Conservation (phyloP, 805 yeast genomes). For the Barnettozyma pratensis region DNA sequence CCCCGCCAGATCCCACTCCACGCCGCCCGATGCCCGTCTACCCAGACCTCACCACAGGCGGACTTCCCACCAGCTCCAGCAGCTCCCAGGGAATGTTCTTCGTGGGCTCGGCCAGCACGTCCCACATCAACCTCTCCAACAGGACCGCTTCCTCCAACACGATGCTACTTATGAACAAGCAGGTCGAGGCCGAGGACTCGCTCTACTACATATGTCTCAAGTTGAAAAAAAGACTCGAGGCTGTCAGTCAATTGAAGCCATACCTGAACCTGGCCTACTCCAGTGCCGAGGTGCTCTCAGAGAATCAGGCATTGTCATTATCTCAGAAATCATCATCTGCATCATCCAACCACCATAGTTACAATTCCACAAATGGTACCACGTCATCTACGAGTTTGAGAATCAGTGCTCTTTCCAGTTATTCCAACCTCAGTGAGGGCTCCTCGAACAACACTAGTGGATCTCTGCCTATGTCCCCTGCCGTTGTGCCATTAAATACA, state of each 20-base stretch:
- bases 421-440: slow-evolving; percentile 30
- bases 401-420: slow-evolving; percentile 30
- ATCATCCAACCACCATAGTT: slow-evolving; percentile 11
- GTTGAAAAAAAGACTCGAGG: slow-evolving; percentile 49
- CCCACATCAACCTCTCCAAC: slow-evolving; percentile 10
- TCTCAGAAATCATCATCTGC: slow-evolving; percentile 29
- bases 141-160: slow-evolving; percentile 18
- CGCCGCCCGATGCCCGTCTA: slow-evolving; percentile 2
- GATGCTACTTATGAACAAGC: slow-evolving; percentile 52
- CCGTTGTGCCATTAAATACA: slow-evolving; percentile 35
- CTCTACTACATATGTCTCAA: slow-evolving; percentile 60
- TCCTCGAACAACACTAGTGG: slow-evolving; percentile 16
- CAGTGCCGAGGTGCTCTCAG: slow-evolving; percentile 63
- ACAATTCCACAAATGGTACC: slow-evolving; percentile 13
- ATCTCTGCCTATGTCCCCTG: slow-evolving; percentile 20
- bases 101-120: slow-evolving; percentile 9
- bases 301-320: slow-evolving; percentile 58
- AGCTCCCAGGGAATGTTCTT: background rate
- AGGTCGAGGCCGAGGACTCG: slow-evolving; percentile 60
- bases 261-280: slow-evolving; percentile 59
- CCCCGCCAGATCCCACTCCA: background rate
- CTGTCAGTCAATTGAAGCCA: slow-evolving; percentile 63
- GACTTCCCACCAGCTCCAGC: background rate
- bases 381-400: slow-evolving; percentile 24
- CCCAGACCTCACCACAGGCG: slow-evolving; percentile 3